Evolutionary conservation across 179 eudicot species (phyloP), one percentile per base, ranked within the genome.

Genomic region (Silene noctiflora): DNA sequence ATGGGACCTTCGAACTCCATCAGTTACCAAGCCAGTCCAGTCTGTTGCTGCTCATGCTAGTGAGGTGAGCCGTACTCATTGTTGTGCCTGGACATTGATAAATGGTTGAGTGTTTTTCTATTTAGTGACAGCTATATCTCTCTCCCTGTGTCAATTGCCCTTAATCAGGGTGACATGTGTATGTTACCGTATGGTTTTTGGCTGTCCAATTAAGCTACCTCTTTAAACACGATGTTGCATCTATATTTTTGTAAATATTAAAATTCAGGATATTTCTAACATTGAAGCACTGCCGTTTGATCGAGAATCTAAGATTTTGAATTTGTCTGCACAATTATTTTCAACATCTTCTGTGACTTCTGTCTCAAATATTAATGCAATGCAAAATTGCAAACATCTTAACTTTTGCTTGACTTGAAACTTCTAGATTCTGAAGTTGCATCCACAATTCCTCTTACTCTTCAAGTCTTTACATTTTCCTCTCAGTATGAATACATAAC

Each of bases 41-140:
- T 87, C 95, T 61, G 93, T 91, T 25, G 76, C 90, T 84, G 99
- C 96, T 81, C 99, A 95, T 88, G 88, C 88, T 76, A 90, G 96
- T 82, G 99, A 92, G 93, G 99, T 89, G 64, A 73, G 84, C 20
- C 56, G 71, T 56, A n/a, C 48, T 14, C 46, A 20, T 67, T 20
- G 69, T 19, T 44, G 75, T 39, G 73, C 14, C 65, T 56, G 51
- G 51, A 16, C 19, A 12, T 5, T 66, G 19, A 17, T 17, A 75
- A 9, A n/a, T 3, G 10, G 44, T 25, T 16, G 33, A 59, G 42
- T 62, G 35, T 14, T 68, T 59, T 53, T 27, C 20, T 61, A 22
- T 51, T 70, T 31, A 2, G 0, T 31, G 35, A 39, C 69, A 31
- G 46, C 35, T 5, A 68, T 68, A 7, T 67, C 19, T 67, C 14